Conservation (phyloP, 805 yeast genomes). For the Yamadazyma sp. region DNA sequence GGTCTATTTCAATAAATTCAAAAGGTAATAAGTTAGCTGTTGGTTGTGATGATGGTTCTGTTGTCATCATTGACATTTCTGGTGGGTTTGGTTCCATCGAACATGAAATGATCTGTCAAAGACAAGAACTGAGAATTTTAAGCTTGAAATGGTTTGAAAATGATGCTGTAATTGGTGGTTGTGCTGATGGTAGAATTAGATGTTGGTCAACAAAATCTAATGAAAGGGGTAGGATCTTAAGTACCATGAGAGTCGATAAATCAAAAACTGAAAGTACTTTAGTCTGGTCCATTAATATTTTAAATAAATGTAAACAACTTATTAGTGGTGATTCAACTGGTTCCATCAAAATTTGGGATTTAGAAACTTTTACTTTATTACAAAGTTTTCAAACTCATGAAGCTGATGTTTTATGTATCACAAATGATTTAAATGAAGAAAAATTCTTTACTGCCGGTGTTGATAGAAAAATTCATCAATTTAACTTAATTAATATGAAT, state of each 20-base stretch:
- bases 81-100: slow-evolving; percentile 86
- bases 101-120: slow-evolving; percentile 69
- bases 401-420: slow-evolving; percentile 81
- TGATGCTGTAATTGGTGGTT: slow-evolving; percentile 78
- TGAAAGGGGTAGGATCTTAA: slow-evolving; percentile 63
- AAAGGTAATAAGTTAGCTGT: slow-evolving; percentile 67
- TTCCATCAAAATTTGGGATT: slow-evolving; percentile 88
- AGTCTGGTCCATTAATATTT: slow-evolving; percentile 79
- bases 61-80: slow-evolving; percentile 76
- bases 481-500: slow-evolving; percentile 41
- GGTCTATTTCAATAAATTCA: slow-evolving; percentile 76
- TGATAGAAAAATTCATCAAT: slow-evolving; percentile 84
- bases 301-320: slow-evolving; percentile 65
- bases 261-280: slow-evolving; percentile 80
- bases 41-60: slow-evolving; percentile 95
- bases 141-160: slow-evolving; percentile 73
- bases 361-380: slow-evolving; percentile 65
- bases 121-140: slow-evolving; percentile 80
- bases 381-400: slow-evolving; percentile 85
- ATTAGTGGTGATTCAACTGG: slow-evolving; percentile 99
- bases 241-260: slow-evolving; percentile 90
- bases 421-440: slow-evolving; percentile 57
- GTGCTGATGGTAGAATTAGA: slow-evolving; percentile 90
- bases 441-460: slow-evolving; percentile 86
- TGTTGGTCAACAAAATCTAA: slow-evolving; percentile 62